Conservation (phyloP, 352 stramenopile genomes). For the Paralagenidium karlingii region DNA sequence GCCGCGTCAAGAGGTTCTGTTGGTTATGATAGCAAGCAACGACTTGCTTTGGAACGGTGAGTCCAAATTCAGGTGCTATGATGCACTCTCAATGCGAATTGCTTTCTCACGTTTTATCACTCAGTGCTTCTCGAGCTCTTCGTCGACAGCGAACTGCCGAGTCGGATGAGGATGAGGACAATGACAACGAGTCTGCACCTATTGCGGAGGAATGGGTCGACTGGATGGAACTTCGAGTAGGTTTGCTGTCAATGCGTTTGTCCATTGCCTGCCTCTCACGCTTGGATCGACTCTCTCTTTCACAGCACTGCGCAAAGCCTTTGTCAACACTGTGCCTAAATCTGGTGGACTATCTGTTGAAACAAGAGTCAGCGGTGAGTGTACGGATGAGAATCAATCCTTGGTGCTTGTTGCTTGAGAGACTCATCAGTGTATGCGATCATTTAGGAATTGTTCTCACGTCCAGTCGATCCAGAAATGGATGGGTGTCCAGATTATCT, state of each 20-base stretch:
- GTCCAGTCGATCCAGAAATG: slow-evolving; percentile 66
- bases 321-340: slow-evolving; percentile 47
- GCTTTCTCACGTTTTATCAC: neutral
- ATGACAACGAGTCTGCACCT: neutral
- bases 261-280: neutral
- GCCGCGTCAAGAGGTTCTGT: neutral
- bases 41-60: slow-evolving; percentile 46
- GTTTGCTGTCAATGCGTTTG: neutral
- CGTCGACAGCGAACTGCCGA: slow-evolving; percentile 26
- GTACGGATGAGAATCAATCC: neutral
- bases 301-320: slow-evolving; percentile 1
- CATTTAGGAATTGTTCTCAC: slow-evolving; percentile 65
- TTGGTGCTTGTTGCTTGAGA: slow-evolving; percentile 1
- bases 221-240: slow-evolving; percentile 17
- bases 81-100: neutral
- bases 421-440: neutral
- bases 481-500: slow-evolving; percentile 81
- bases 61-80: too few relatives aligned
- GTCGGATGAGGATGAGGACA: slow-evolving; percentile 21
- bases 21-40: slow-evolving; percentile 21
- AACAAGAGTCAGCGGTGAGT: slow-evolving; percentile 61
- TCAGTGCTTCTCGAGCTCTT: slow-evolving; percentile 52
- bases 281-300: too few relatives aligned
- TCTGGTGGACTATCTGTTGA: slow-evolving; percentile 43
- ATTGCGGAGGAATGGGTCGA: slow-evolving; percentile 45